Base-by-base conservation (phyloP, 129 eudicot genomes). In the Centella asiatica region DNA sequence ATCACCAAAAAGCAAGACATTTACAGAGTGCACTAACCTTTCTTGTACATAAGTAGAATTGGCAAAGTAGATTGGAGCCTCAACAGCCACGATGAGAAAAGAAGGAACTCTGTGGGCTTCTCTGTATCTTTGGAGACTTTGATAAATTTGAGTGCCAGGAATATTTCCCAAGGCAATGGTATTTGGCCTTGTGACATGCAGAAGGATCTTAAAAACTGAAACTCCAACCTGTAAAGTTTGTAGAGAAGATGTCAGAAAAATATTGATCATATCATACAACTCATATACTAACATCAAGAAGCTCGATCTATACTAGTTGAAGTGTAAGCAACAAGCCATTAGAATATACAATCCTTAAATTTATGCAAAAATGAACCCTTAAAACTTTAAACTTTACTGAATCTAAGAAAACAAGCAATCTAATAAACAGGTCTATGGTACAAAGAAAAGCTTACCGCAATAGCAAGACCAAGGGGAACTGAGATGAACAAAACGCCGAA, bases 141-240 rank as follows among this genome's bases (percentile, higher is more conserved):
- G 96, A 66, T 84, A 93, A 8, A 83, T 82, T 8, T 76, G 85
- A 45, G 99, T 93, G 24, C 99, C 88, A 4, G 96, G 92, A 31
- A 93, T 88, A 70, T 88, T 76, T 42, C 99, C 99, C 44, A 93
- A 31, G 15, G 77, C 75, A 11, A 72, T 61, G 0, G 93, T 93
- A 54, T 93, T 93, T 26, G 99, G 99, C 78, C 99, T 85, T 2
- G 99, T 87, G 19, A 93, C 96, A 62, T 93, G 96, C 60, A 93
- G 73, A 26, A 93, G 74, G 56, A 93, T 93, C 85, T 93, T 93
- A 77, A 88, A 93, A 44, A 93, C 85, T 4, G 99, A 93, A 65
- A 93, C 85, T 44, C 99, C 96, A 50, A 93, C 95, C 99, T 93
- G 76, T n/a, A n/a, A 71, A 57, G 12, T 26, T 64, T 50, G 42